These are phyloP conservation scores for California macrophylla DNA, from an alignment of 441 rosid genomes.

Conservation along the genomic window DNA sequence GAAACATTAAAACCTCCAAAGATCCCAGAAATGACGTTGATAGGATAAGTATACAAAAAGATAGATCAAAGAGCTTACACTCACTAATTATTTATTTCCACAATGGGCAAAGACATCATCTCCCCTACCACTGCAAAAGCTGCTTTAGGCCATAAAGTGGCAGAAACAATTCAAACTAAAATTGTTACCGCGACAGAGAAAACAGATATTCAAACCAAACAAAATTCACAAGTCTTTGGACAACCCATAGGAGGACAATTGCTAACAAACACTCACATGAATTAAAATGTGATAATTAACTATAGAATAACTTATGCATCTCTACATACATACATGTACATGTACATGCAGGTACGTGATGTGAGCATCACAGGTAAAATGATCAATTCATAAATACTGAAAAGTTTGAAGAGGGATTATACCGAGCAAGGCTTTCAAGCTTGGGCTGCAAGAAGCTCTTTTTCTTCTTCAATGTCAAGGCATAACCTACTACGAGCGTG, in stretches of 20 bases:
- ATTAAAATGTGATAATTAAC: neutral
- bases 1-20: slow-evolving; percentile 10
- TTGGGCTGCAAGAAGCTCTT: slow-evolving; percentile 86
- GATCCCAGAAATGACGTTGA: slow-evolving; percentile 21
- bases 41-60: slow-evolving; percentile 20
- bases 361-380: neutral
- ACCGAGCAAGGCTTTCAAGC: slow-evolving; percentile 74
- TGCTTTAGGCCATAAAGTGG: slow-evolving; percentile 17
- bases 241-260: neutral
- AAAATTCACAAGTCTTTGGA: slow-evolving; percentile 6
- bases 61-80: slow-evolving; percentile 11
- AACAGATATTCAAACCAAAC: neutral
- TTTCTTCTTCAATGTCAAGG: slow-evolving; percentile 79
- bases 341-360: neutral
- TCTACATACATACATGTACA: neutral
- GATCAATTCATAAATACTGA: neutral
- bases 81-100: neutral
- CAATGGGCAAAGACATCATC: slow-evolving; percentile 18
- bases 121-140: slow-evolving; percentile 14
- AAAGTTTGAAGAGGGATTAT: neutral
- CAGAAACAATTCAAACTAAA: slow-evolving; percentile 14
- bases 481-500: slow-evolving; percentile 64
- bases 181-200: neutral
- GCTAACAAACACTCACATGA: neutral
- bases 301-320: neutral